These are phyloP conservation scores for Tricladium varicosporioides DNA, from an alignment of 2,329 filamentous ascomycete species.

Conservation along the genomic window DNA sequence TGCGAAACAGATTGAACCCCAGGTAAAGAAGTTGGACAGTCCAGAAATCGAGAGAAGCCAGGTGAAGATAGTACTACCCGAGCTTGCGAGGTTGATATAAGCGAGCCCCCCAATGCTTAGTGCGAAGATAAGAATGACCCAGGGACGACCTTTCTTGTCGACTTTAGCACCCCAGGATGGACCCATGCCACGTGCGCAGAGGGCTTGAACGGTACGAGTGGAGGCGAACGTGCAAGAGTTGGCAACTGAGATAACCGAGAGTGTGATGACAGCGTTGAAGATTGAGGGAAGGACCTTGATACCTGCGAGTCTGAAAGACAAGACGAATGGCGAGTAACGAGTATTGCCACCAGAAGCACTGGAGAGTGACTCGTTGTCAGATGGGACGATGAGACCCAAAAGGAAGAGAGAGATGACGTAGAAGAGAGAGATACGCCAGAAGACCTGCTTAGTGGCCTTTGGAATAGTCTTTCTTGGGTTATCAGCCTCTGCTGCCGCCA, in stretches of 20 bases:
- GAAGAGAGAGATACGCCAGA: slow-evolving; percentile 86
- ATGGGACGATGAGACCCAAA: slow-evolving; percentile 80
- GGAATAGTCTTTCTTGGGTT: slow-evolving; percentile 80
- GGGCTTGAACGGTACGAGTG: slow-evolving; percentile 82
- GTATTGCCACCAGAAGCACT: slow-evolving; percentile 58
- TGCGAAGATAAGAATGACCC: slow-evolving; percentile 52
- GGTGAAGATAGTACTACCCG: slow-evolving; percentile 50
- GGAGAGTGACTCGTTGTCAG: slow-evolving; percentile 61
- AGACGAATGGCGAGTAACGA: slow-evolving; percentile 81
- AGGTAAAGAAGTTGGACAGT: slow-evolving; percentile 72
- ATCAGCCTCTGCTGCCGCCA: slow-evolving; percentile 73
- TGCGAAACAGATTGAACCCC: slow-evolving; percentile 65
- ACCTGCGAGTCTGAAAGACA: slow-evolving; percentile 81
- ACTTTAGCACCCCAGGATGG: slow-evolving; percentile 76
- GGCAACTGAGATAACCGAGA: slow-evolving; percentile 85
- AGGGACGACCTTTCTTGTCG: slow-evolving; percentile 75
- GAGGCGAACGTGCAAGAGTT: slow-evolving; percentile 92
- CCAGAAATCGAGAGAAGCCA: slow-evolving; percentile 72
- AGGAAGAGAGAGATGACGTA: slow-evolving; percentile 82
- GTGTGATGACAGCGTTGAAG: slow-evolving; percentile 91
- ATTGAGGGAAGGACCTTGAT: slow-evolving; percentile 80
- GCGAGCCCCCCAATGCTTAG: slow-evolving; percentile 57
- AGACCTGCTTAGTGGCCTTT: slow-evolving; percentile 87
- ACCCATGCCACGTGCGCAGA: slow-evolving; percentile 83
- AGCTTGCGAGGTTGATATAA: slow-evolving; percentile 50